These are phyloP conservation scores for Batkoa obscura DNA, from an alignment of 371 early-diverging fungal species.

Conservation along the genomic window DNA sequence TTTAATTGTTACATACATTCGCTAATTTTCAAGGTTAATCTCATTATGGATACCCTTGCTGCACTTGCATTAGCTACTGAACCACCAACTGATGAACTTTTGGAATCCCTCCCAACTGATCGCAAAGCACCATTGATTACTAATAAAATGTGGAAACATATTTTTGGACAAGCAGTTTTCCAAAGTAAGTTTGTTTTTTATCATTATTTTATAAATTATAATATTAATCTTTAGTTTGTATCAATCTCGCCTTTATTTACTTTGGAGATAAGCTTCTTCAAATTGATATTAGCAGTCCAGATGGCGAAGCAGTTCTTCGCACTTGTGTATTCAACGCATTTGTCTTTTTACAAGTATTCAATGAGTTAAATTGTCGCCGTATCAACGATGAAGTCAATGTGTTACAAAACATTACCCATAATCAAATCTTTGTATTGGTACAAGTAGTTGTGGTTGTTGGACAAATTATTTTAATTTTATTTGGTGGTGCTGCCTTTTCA, in stretches of 20 bases:
- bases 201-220: too few relatives aligned
- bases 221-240: too few relatives aligned
- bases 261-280: slow-evolving; percentile 12
- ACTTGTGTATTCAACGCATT: slow-evolving; percentile 59
- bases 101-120: slow-evolving; percentile 38
- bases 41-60: slow-evolving; percentile 66
- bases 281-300: slow-evolving; percentile 1
- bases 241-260: slow-evolving; percentile 30
- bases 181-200: too few relatives aligned
- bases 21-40: too few relatives aligned
- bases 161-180: slow-evolving; percentile 34
- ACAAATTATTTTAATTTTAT: slow-evolving; percentile 36
- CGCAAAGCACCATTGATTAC: slow-evolving; percentile 40
- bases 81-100: slow-evolving; percentile 36
- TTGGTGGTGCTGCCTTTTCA: slow-evolving; percentile 39
- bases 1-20: too few relatives aligned
- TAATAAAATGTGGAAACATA: slow-evolving; percentile 52
- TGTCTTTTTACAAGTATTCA: slow-evolving; percentile 59
- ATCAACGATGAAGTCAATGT: slow-evolving; percentile 41
- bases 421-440: slow-evolving; percentile 35
- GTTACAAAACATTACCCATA: slow-evolving; percentile 28
- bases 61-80: slow-evolving; percentile 61
- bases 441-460: slow-evolving; percentile 27
- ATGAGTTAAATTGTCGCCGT: slow-evolving; percentile 50
- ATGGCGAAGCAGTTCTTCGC: slow-evolving; percentile 16